Percentiles rank a stretch among this genome's conserved stretches.
phyloP scores from a whole-genome alignment of 495 filamentous ascomycete species.

The Aspergillus biplanus region DNA sequence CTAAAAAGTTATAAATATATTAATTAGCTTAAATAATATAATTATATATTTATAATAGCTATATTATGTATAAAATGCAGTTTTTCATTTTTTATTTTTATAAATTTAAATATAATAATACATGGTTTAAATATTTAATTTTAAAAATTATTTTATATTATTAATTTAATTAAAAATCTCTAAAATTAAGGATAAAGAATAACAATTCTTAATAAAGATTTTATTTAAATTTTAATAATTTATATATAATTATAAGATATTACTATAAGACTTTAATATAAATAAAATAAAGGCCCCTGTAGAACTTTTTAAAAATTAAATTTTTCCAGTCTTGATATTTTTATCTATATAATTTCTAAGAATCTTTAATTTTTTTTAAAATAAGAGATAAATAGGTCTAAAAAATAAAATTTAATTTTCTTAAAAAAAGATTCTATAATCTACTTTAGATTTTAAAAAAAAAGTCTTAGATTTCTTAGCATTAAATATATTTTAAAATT shows the following conservation, averaged over 20 bases:
- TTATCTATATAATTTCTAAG: background rate
- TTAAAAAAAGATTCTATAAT: too few species aligned
- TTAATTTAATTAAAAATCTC: too few species aligned
- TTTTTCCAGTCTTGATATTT: background rate
- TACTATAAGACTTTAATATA: background rate
- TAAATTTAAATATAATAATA: too few species aligned
- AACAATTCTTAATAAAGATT: background rate
- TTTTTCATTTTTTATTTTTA: too few species aligned
- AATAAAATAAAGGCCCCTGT: background rate
- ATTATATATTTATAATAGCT: too few species aligned
- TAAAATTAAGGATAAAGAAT: background rate
- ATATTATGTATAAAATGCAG: too few species aligned
- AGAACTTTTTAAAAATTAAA: background rate
- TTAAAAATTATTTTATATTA: background rate
- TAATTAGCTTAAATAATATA: too few species aligned
- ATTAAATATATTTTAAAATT: too few species aligned
- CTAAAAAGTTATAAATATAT: too few species aligned
- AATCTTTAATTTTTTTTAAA: background rate
- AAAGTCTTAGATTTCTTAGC: too few species aligned
- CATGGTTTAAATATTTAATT: background rate
- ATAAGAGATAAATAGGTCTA: background rate
- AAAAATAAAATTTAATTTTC: too few species aligned
- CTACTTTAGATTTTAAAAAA: too few species aligned
- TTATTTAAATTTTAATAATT: background rate
- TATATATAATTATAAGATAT: background rate